Evolutionary conservation across 2,329 filamentous ascomycete genomes (phyloP).

Genomic region (Diaporthe citri): DNA sequence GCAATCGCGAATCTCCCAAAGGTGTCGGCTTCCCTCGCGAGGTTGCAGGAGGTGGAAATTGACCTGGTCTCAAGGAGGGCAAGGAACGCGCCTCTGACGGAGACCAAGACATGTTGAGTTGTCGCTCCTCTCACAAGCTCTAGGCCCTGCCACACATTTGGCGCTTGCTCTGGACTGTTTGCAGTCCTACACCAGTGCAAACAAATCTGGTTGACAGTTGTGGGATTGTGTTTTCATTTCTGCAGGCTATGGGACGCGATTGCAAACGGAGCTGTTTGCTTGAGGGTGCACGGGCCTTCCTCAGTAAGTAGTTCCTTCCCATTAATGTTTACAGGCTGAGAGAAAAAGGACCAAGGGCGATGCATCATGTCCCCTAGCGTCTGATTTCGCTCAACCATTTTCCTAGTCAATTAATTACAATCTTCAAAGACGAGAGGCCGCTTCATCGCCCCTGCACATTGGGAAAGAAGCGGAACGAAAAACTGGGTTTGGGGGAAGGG

Average conservation of each 20-base stretch:
- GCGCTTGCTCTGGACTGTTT: not conserved
- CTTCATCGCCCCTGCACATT: not conserved
- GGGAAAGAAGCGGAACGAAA: too few relatives aligned
- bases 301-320: not conserved
- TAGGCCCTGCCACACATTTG: not conserved
- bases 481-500: too few relatives aligned
- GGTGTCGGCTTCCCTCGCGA: not conserved
- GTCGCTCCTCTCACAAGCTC: not conserved
- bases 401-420: too few relatives aligned
- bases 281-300: not conserved
- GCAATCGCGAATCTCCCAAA: not conserved
- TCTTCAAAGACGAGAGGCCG: not conserved
- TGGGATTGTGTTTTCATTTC: not conserved
- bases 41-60: not conserved
- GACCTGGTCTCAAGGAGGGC: not conserved
- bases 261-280: not conserved
- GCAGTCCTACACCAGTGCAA: not conserved
- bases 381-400: too few relatives aligned
- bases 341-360: not conserved
- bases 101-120: constrained; percentile 17
- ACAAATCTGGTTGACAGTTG: not conserved
- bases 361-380: too few relatives aligned
- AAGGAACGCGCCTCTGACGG: not conserved
- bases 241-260: not conserved
- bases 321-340: not conserved